Evolutionary conservation across 1,139 yeast species (phyloP).

Genomic region (Geotrichum aggregatum): DNA sequence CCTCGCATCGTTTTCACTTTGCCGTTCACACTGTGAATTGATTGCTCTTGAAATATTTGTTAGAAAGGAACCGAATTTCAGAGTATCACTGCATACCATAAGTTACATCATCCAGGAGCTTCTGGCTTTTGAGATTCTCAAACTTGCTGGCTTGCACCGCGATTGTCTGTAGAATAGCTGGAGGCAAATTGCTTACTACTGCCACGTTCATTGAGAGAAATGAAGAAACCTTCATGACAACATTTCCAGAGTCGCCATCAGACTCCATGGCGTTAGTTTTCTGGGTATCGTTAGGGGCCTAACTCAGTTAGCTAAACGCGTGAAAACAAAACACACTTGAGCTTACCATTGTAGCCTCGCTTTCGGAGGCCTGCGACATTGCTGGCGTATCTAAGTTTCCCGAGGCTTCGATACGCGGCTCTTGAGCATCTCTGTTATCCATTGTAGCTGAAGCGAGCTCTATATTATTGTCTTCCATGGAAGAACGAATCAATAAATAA

Average conservation of each 20-base stretch:
- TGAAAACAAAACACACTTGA: no score
- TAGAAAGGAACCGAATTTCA: neutral
- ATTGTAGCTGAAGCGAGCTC: no score
- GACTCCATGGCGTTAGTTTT: no score
- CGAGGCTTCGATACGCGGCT: no score
- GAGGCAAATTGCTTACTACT: neutral
- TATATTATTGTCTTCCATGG: no score
- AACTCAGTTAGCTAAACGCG: no score
- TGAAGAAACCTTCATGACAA: constrained; percentile 4
- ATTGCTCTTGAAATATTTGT: constrained; percentile 3
- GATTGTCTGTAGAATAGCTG: constrained; percentile 35
- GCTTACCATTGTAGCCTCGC: no score
- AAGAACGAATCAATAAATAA: no score
- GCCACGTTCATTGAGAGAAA: constrained; percentile 2
- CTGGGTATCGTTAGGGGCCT: no score
- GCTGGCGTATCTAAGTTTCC: no score
- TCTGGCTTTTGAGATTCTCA: constrained; percentile 50
- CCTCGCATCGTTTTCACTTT: constrained; percentile 39
- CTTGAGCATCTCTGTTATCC: no score
- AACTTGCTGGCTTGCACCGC: constrained; percentile 47
- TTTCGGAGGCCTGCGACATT: no score
- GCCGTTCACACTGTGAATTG: constrained; percentile 26
- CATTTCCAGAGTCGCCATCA: neutral
- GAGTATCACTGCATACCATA: constrained; percentile 44
- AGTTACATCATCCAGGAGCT: constrained; percentile 47